Percentiles rank a stretch among this genome's conserved stretches.
These are phyloP conservation scores for Erodium maritimum DNA, from an alignment of 345 rosid genomes.

Conservation along the genomic window DNA sequence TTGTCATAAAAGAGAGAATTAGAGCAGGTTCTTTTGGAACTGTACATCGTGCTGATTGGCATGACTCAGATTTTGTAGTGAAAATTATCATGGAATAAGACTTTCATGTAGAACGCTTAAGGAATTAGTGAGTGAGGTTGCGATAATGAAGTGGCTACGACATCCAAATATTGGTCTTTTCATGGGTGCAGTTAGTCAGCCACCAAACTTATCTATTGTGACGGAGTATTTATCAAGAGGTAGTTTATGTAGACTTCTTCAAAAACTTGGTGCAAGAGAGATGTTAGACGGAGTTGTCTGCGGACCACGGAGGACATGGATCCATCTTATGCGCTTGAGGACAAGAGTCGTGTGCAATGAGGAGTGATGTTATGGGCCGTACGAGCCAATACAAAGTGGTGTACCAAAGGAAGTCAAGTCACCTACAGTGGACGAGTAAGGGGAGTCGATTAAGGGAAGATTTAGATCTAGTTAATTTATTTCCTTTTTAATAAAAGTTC, in stretches of 20 bases:
- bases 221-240: conserved; percentile 98
- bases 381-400: no score
- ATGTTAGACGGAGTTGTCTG: conserved; percentile 76
- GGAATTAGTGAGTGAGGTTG: conserved; percentile 98
- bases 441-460: no score
- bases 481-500: no score
- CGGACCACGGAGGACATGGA: no score
- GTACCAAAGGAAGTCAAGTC: no score
- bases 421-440: no score
- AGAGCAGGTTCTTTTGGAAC: conserved; percentile 99
- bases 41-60: conserved; percentile 99
- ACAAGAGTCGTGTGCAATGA: no score
- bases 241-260: conserved; percentile 90
- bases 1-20: conserved; percentile 74
- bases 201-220: conserved; percentile 94
- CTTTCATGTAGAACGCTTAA: conserved; percentile 66
- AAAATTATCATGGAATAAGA: conserved; percentile 99
- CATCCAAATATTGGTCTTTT: conserved; percentile 99
- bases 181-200: conserved; percentile 98
- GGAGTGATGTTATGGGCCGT: no score
- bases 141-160: conserved; percentile 92
- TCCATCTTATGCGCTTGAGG: no score
- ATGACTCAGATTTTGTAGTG: conserved; percentile 99
- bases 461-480: no score
- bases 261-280: conserved; percentile 75